phyloP scores from a whole-genome alignment of 148 eudicot genomes.

The Suaeda aralocaspica region DNA sequence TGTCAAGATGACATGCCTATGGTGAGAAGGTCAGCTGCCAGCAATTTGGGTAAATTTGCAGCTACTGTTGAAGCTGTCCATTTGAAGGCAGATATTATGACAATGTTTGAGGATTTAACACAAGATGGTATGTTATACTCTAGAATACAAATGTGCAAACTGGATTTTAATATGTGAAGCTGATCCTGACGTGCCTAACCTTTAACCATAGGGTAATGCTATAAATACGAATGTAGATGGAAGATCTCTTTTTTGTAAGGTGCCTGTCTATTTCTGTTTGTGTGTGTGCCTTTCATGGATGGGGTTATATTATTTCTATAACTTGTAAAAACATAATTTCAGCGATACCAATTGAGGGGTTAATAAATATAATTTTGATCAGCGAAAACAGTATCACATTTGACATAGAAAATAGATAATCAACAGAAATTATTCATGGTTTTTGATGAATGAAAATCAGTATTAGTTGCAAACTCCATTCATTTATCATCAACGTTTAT shows the following conservation, averaged over 20 bases:
- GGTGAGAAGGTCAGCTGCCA: conserved; percentile 65
- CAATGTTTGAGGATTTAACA: conserved; percentile 57
- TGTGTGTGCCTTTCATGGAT: conserved; percentile 2
- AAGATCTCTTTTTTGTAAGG: neutral
- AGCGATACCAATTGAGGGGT: no score
- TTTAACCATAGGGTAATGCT: neutral
- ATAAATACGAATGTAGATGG: neutral
- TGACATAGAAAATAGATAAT: neutral
- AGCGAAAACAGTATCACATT: neutral
- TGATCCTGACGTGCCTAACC: neutral
- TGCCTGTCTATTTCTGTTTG: neutral
- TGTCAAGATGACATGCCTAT: conserved; percentile 78
- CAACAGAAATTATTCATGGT: neutral
- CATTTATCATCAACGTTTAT: no score
- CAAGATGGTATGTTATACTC: conserved; percentile 44
- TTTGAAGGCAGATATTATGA: conserved; percentile 51
- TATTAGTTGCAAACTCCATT: no score
- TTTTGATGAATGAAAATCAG: neutral
- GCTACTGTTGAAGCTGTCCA: conserved; percentile 54
- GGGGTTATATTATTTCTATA: neutral
- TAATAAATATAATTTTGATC: neutral
- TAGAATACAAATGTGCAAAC: neutral
- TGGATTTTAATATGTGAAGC: neutral
- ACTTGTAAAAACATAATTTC: neutral
- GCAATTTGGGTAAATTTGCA: conserved; percentile 58